Percentiles rank a stretch among this genome's conserved stretches.
phyloP scores from a whole-genome alignment of 2,329 filamentous ascomycete genomes.

The Exophiala phaeomuriformis region DNA sequence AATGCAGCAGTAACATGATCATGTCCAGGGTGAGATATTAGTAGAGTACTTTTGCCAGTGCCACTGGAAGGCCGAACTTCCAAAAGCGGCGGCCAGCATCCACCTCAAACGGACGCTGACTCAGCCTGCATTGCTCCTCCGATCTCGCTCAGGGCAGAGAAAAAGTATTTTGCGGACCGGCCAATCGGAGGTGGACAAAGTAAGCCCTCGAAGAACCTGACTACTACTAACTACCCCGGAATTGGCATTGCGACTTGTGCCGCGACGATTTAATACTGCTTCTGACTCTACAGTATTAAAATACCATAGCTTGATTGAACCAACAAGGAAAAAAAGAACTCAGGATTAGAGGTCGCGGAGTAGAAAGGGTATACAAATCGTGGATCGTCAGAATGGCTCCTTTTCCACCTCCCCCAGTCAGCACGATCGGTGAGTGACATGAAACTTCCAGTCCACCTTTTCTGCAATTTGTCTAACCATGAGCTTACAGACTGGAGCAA shows the following conservation, averaged over 20 bases:
- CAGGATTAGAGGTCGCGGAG: too few relatives aligned
- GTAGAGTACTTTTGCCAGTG: too few relatives aligned
- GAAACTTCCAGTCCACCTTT: neutral
- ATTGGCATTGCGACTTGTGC: neutral
- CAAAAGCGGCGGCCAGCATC: too few relatives aligned
- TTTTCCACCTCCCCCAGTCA: slow-evolving; percentile 71
- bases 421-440: slow-evolving; percentile 56
- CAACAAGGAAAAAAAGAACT: too few relatives aligned
- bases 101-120: neutral
- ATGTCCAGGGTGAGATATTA: too few relatives aligned
- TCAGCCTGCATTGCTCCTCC: neutral
- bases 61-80: too few relatives aligned
- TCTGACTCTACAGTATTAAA: neutral
- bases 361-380: too few relatives aligned
- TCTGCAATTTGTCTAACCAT: neutral
- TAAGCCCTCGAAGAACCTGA: neutral
- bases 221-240: neutral
- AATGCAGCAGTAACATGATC: too few relatives aligned
- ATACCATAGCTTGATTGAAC: too few relatives aligned
- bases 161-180: neutral
- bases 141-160: slow-evolving; percentile 5
- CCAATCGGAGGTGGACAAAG: neutral
- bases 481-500: slow-evolving; percentile 68
- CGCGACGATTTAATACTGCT: neutral
- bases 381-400: slow-evolving; percentile 14